Evolutionary conservation across 305 asterid species (phyloP), one percentile per base, ranked within the genome.

Genomic region (Coffea humblotiana): DNA sequence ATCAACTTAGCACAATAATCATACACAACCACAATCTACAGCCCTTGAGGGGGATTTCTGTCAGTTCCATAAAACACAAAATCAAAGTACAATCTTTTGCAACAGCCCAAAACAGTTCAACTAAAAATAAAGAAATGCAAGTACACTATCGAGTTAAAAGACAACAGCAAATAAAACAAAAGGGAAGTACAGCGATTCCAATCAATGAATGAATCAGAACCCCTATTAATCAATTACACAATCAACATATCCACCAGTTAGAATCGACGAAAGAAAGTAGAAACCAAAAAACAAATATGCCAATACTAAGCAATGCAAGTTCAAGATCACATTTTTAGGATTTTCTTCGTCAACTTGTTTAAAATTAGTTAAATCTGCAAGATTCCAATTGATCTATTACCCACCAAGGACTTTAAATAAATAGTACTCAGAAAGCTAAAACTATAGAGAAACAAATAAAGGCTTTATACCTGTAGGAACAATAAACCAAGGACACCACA

Each of bases 301-400:
- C 47, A 51, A 32, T 12, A 80, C 40, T 3, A 40, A 45, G 63
- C 63, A 43, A 43, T 4, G 51, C 67, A 48, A 48, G 67, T 47
- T 75, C 79, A 45, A 69, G 79, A 75, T 81, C 80, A 45, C n/a
- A 69, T 47, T 18, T 51, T 10, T 7, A 47, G 16, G 7, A 68
- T 51, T 18, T 12, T 71, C 43, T 35, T 27, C 67, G 68, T 43
- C 29, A 10, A 43, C 69, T 16, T 25, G 63, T 72, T 47, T 40
- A 32, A 72, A 27, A 14, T 45, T 35, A 72, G 69, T 47, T 25
- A 11, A 45, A 79, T 6, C 48, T 72, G 47, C 67, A 68, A 67
- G 29, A 51, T 48, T 61, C 19, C 74, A 58, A 8, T 32, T 66
- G 25, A 70, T 68, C 40, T 49, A 56, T 51, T 43, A 77, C 83